These are phyloP conservation scores for Mycena galericulata DNA, from an alignment of 768 basidiomycete species.

Conservation along the genomic window DNA sequence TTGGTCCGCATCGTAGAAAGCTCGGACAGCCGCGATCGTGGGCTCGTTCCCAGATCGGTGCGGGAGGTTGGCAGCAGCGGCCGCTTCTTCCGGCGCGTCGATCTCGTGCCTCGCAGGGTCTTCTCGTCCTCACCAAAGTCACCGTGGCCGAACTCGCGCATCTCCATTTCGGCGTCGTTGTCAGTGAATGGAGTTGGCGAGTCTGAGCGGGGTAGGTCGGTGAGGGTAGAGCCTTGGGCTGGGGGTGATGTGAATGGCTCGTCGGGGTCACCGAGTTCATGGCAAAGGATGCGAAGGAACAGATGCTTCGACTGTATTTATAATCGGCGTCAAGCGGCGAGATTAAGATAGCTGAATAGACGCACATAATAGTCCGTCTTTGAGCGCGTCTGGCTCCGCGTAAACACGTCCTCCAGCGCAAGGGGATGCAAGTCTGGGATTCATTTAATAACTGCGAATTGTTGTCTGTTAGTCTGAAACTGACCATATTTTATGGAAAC, in stretches of 20 bases:
- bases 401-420: constrained; percentile 76
- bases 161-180: constrained; percentile 36
- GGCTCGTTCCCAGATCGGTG: constrained; percentile 13
- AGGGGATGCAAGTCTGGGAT: constrained; percentile 74
- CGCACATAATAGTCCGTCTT: constrained; percentile 75
- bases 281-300: constrained; percentile 76
- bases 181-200: constrained; percentile 53
- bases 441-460: not conserved
- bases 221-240: constrained; percentile 43
- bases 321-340: not conserved
- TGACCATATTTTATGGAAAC: constrained; percentile 73
- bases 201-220: constrained; percentile 46
- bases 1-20: constrained; percentile 12
- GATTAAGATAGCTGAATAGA: not conserved
- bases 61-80: constrained; percentile 32
- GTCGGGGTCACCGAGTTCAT: constrained; percentile 59
- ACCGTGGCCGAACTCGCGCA: constrained; percentile 33
- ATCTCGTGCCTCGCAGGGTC: constrained; percentile 32
- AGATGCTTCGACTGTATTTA: constrained; percentile 62
- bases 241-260: constrained; percentile 33
- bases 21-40: constrained; percentile 21
- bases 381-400: constrained; percentile 65
- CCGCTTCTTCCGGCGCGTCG: constrained; percentile 19
- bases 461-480: constrained; percentile 29
- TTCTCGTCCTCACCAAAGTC: constrained; percentile 43